These are phyloP conservation scores for Alternaria incomplexa DNA, from an alignment of 2,329 filamentous ascomycete species.

Conservation along the genomic window DNA sequence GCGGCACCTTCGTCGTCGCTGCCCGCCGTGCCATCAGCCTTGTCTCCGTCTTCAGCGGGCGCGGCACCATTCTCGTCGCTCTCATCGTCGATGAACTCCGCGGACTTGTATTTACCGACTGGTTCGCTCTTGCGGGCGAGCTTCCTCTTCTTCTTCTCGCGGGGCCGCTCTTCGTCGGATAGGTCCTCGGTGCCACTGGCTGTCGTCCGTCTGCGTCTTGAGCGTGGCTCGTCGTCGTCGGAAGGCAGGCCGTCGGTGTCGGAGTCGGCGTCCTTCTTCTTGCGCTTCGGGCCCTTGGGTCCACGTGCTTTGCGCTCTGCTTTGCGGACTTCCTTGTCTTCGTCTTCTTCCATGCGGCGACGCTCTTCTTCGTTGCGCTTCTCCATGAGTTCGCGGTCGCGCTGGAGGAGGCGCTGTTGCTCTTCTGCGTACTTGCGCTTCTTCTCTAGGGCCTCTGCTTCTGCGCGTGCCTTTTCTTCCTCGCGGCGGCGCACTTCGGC, in stretches of 20 bases:
- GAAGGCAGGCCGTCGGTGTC: conserved; percentile 51
- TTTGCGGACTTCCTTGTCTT: conserved; percentile 84
- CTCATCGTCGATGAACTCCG: conserved; percentile 82
- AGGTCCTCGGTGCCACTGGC: conserved; percentile 49
- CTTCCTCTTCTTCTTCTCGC: conserved; percentile 68
- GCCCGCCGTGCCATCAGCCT: conserved; percentile 8
- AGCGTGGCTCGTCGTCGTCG: conserved; percentile 47
- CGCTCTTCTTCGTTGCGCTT: conserved; percentile 74
- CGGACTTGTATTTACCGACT: conserved; percentile 78
- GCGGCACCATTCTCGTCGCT: conserved; percentile 37
- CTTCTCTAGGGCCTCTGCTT: conserved; percentile 73
- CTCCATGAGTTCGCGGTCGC: conserved; percentile 73
- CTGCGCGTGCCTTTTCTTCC: conserved; percentile 71
- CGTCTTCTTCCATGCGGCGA: conserved; percentile 64
- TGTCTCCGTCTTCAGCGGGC: conserved; percentile 23
- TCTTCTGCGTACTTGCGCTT: conserved; percentile 86
- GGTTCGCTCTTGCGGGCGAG: conserved; percentile 60
- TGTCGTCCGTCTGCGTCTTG: conserved; percentile 45
- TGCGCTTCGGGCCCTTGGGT: conserved; percentile 54
- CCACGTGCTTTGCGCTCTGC: conserved; percentile 59
- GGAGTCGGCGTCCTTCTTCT: conserved; percentile 66
- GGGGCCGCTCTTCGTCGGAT: conserved; percentile 64
- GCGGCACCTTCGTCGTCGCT: conserved; percentile 32
- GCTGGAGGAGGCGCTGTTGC: conserved; percentile 78
- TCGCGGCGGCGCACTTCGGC: conserved; percentile 79